Evolutionary conservation across 208 protist species (phyloP), one percentile per base, ranked within the genome.

Genomic region (Wallacemonas collosoma): DNA sequence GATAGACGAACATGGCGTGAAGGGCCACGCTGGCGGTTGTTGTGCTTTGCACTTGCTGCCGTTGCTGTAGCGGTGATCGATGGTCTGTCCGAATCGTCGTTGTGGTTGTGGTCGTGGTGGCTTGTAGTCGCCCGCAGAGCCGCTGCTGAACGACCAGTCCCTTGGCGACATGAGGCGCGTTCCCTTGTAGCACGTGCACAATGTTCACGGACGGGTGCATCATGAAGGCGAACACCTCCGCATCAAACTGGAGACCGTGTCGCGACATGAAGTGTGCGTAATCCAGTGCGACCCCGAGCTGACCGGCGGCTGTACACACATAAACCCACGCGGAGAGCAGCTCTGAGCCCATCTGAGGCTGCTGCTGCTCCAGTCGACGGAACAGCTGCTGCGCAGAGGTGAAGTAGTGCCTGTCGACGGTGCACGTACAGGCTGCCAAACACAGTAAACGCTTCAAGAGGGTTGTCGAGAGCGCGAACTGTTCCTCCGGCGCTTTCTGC

Each of bases 1-100:
- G 88, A 55, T 94, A 86, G 12, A 92, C 83, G 61, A 95, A 93
- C 81, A 94, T 89, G 67, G 90, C 89, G 73, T 97, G 92, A 36
- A 89, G 73, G 6, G 82, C 92, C 4, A 91, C 74, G 1, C 81
- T 53, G 14, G 71, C 56, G 1, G 75, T 75, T 0, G 35, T 57
- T 3, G 40, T 64, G 64, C 80, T 60, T 57, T 68, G 72, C 9
- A 64, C n/a, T 75, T 82, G 69, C 43, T 79, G 71, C 61, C 67
- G 51, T 56, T 26, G n/a, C 14, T 56, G 51, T n/a, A 36, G 56
- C 6, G 7, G 56, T 36, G 26, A 14, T 41, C 6, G 15, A 1
- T 26, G 17, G 47, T 68, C 60, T 72, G 73, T 40, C 40, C 47
- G 7, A 38, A 6, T 6, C 26, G 56, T 2, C n/a, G 43, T 65